A percentile compares a stretch with the other conserved stretches of the same genome.
Conservation (phyloP, 208 protist species). For the Crithidia sp. region DNA sequence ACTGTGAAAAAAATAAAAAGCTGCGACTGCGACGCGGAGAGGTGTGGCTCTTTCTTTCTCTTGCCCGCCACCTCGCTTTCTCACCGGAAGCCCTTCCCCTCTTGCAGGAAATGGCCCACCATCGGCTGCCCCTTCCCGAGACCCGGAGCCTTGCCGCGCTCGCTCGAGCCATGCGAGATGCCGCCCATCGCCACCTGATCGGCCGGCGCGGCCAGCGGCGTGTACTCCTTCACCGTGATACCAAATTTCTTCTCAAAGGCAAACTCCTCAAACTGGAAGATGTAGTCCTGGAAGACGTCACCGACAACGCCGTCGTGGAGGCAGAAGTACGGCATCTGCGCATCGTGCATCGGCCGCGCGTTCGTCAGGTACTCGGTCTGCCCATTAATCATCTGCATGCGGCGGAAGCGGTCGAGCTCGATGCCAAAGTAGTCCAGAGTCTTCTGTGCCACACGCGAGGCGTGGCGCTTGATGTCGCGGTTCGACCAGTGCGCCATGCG, state of each 20-base stretch:
- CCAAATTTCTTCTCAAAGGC: slow-evolving; percentile 87
- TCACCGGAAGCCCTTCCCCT: slow-evolving; percentile 68
- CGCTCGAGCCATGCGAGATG: slow-evolving; percentile 39
- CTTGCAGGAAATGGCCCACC: slow-evolving; percentile 81
- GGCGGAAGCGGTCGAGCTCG: slow-evolving; percentile 85
- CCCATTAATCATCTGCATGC: slow-evolving; percentile 88
- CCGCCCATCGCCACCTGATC: slow-evolving; percentile 73
- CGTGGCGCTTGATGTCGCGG: slow-evolving; percentile 86
- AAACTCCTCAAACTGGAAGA: slow-evolving; percentile 91
- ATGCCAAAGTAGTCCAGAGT: slow-evolving; percentile 88
- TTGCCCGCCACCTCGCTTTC: too few relatives aligned
- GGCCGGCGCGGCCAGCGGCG: slow-evolving; percentile 58
- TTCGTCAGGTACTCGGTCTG: slow-evolving; percentile 84
- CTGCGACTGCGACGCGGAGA: too few relatives aligned
- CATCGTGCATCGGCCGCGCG: slow-evolving; percentile 83
- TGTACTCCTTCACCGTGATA: slow-evolving; percentile 80
- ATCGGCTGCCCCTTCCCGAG: slow-evolving; percentile 65
- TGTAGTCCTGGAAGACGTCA: slow-evolving; percentile 84
- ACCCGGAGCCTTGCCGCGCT: slow-evolving; percentile 11
- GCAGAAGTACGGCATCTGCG: slow-evolving; percentile 89
- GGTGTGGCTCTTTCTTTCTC: too few relatives aligned
- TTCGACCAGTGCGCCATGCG: slow-evolving; percentile 92
- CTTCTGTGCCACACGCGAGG: slow-evolving; percentile 79
- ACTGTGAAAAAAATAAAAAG: too few relatives aligned
- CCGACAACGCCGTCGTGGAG: slow-evolving; percentile 85